These are phyloP conservation scores for Eimeria sp. DNA, from an alignment of 169 alveolate species.

Conservation along the genomic window DNA sequence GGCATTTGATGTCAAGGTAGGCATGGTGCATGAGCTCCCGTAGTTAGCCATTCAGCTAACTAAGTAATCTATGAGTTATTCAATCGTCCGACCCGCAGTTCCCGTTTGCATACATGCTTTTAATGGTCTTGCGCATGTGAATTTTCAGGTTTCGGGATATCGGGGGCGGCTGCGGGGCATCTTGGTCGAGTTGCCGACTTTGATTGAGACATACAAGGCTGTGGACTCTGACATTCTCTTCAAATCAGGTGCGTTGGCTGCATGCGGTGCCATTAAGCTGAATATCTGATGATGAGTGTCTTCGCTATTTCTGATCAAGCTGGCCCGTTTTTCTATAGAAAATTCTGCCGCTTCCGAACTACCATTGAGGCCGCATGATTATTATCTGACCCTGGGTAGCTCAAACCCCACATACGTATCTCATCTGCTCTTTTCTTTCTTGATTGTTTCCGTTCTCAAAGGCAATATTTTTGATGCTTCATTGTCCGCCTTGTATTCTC, in stretches of 20 bases:
- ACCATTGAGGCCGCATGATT: not conserved
- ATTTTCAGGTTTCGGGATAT: conserved; percentile 64
- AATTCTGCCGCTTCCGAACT: not conserved
- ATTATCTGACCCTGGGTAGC: not conserved
- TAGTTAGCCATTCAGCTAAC: conserved; percentile 19
- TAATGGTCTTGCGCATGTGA: not conserved
- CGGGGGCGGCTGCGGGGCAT: conserved; percentile 86
- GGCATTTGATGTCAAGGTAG: conserved; percentile 59
- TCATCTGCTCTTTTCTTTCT: not conserved
- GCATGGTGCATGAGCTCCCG: not conserved
- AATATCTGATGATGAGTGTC: not conserved
- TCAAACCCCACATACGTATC: not conserved
- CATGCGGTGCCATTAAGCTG: not conserved
- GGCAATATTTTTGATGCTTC: not conserved
- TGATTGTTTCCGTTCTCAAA: not conserved
- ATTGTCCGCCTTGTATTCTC: not conserved
- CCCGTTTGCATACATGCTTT: not conserved
- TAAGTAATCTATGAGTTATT: not conserved
- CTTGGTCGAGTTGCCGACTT: conserved; percentile 91
- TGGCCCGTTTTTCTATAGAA: not conserved
- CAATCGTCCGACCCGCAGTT: not conserved
- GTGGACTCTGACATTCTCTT: conserved; percentile 91
- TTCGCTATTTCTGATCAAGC: not conserved
- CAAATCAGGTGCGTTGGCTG: conserved; percentile 86
- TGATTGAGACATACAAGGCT: conserved; percentile 92